A percentile compares a stretch with the other conserved stretches of the same genome.
Conservation (phyloP, 2,329 filamentous ascomycete genomes). For the Neonectria neomacrospora region DNA sequence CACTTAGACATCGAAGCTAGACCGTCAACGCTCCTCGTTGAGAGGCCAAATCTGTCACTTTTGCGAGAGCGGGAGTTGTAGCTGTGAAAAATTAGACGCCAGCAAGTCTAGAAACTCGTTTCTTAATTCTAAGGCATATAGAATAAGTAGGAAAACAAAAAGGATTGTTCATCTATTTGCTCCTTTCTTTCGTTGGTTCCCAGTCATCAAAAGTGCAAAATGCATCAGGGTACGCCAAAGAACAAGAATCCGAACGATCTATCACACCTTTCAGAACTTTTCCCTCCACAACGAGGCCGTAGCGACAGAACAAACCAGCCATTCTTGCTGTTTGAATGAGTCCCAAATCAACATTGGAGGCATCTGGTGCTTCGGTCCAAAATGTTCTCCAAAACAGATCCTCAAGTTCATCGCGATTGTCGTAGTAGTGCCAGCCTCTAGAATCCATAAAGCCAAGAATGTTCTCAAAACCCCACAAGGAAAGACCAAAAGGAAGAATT, state of each 20-base stretch:
- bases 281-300: not conserved
- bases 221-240: not conserved
- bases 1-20: too few relatives aligned
- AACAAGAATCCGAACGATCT: not conserved
- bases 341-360: not conserved
- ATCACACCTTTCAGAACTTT: not conserved
- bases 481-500: conserved; percentile 2
- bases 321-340: not conserved
- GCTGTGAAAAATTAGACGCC: too few relatives aligned
- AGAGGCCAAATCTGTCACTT: too few relatives aligned
- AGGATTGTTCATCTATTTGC: too few relatives aligned
- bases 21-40: too few relatives aligned
- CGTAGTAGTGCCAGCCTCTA: conserved; percentile 13
- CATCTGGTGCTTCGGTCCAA: not conserved
- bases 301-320: not conserved
- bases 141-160: too few relatives aligned
- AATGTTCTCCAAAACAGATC: conserved; percentile 16
- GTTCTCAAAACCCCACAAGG: conserved; percentile 18
- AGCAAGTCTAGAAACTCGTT: too few relatives aligned
- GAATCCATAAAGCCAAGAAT: conserved; percentile 10
- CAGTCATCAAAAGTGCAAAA: not conserved
- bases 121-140: too few relatives aligned
- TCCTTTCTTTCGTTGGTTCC: not conserved
- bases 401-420: not conserved
- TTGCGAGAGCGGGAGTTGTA: too few relatives aligned